phyloP scores from a whole-genome alignment of 73 alveolate species.

The Paramecium bursaria region DNA sequence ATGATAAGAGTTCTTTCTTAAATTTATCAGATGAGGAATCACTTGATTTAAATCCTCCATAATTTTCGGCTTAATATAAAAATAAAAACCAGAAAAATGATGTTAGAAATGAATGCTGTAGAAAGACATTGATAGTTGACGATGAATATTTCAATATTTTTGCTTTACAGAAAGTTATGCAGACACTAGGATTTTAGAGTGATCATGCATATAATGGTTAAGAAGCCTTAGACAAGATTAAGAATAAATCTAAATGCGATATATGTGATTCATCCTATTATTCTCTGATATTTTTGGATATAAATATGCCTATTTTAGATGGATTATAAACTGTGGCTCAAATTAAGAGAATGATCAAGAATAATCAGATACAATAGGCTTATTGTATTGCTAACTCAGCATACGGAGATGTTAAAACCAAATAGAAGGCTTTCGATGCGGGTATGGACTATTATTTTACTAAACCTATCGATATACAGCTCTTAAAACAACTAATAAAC shows the following conservation, averaged over 20 bases:
- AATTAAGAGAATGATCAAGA: background rate
- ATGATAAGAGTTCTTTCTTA: too few relatives aligned
- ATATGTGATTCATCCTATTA: background rate
- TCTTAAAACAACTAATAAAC: too few relatives aligned
- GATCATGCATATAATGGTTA: slow-evolving; percentile 27
- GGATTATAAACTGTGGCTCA: slow-evolving; percentile 14
- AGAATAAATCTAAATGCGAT: background rate
- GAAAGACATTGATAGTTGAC: slow-evolving; percentile 18
- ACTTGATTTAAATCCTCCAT: too few relatives aligned
- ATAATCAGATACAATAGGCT: background rate
- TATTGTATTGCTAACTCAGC: slow-evolving; percentile 35
- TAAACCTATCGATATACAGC: slow-evolving; percentile 18
- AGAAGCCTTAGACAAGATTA: slow-evolving; percentile 1
- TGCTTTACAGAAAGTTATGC: background rate
- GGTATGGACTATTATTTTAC: slow-evolving; percentile 39
- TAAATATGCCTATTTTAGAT: slow-evolving; percentile 35
- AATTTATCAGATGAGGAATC: too few relatives aligned
- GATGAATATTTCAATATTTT: slow-evolving; percentile 50
- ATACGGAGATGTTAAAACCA: slow-evolving; percentile 30
- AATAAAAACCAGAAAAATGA: background rate
- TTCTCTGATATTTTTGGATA: slow-evolving; percentile 11
- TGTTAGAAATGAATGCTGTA: slow-evolving; percentile 28
- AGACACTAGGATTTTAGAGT: background rate
- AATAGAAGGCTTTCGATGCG: slow-evolving; percentile 46
- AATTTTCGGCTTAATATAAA: slow-evolving; percentile 2